Evolutionary conservation across 73 alveolate genomes (phyloP).

Genomic region (Symbiodinium natans): DNA sequence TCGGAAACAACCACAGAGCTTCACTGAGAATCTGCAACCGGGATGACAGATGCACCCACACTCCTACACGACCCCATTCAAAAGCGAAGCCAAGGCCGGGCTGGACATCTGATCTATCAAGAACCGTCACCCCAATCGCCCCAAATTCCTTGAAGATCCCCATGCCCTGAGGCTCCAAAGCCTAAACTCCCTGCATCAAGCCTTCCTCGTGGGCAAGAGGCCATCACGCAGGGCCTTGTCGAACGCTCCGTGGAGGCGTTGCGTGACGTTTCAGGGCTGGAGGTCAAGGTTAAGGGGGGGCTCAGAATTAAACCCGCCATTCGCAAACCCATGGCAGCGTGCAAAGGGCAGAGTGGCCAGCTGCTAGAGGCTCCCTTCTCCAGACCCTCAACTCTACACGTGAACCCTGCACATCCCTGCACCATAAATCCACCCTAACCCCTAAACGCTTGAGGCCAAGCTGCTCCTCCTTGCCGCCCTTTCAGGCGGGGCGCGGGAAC

Average conservation of each 20-base stretch:
- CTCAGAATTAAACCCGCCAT: background rate
- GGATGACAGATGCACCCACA: too few species aligned
- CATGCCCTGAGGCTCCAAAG: background rate
- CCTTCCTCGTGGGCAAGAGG: background rate
- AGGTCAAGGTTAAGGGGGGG: background rate
- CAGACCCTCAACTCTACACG: background rate
- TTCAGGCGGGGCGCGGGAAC: conserved; percentile 11
- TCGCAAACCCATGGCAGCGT: background rate
- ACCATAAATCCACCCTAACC: background rate
- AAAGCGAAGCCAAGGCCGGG: too few species aligned
- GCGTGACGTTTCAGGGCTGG: background rate
- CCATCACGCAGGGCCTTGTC: conserved; percentile 46
- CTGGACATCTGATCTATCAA: too few species aligned
- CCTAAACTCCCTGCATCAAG: background rate
- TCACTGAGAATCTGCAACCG: too few species aligned
- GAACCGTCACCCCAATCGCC: too few species aligned
- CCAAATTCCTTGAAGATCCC: background rate
- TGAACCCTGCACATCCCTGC: background rate
- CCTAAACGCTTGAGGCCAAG: conserved; percentile 54
- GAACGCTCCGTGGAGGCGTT: conserved; percentile 74
- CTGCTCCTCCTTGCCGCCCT: conserved; percentile 83
- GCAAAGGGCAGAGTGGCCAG: background rate
- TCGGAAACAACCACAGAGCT: too few species aligned
- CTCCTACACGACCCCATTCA: too few species aligned
- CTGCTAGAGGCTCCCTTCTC: background rate